Evolutionary conservation across 768 basidiomycete genomes (phyloP), one percentile per base, ranked within the genome.

Genomic region (Mycena filopes): DNA sequence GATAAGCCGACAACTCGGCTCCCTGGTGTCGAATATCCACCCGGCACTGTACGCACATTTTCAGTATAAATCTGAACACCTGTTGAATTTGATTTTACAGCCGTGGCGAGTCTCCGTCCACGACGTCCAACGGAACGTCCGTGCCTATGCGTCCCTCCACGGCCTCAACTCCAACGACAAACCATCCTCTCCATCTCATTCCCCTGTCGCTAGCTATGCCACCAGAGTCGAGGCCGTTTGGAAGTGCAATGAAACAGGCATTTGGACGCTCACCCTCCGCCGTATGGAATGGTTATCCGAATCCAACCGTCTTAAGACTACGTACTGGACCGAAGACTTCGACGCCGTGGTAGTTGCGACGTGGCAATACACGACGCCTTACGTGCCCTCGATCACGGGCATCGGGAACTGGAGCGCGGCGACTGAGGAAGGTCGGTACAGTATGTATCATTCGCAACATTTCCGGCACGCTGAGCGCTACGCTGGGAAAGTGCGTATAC

Each of bases 191-290:
- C 36, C 48, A 10, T 16, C 28, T 16, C 20, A 10, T 46, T 3
- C 21, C 41, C 48, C 31, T n/a, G 50, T 69, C 4, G 53, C 72
- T 1, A 69, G 75, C 3, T 80, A 78, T 67, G 72, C 78, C 29
- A 82, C 81, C 1, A 76, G 78, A 12, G 81, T 82, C 4, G 80
- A 81, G 64, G 57, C 36, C 18, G 62, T 77, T 45, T 69, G 72
- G 45, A 81, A 81, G 53, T 60, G 60, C 50, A 67, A 66, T 31
- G 68, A 55, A 13, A 63, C 56, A 3, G 25, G 47, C 25, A 56
- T 50, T 11, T 73, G 72, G 73, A 64, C 49, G 26, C 68, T 73
- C n/a, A 70, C 71, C 41, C 59, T 74, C 18, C 66, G 69, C 29
- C 67, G 62, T 31, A 45, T 71, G 6, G 55, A 69, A 38, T 50